A percentile compares a stretch with the other conserved stretches of the same genome.
These are phyloP conservation scores for Serendipita sp. DNA, from an alignment of 1,284 basidiomycete species.

Conservation along the genomic window DNA sequence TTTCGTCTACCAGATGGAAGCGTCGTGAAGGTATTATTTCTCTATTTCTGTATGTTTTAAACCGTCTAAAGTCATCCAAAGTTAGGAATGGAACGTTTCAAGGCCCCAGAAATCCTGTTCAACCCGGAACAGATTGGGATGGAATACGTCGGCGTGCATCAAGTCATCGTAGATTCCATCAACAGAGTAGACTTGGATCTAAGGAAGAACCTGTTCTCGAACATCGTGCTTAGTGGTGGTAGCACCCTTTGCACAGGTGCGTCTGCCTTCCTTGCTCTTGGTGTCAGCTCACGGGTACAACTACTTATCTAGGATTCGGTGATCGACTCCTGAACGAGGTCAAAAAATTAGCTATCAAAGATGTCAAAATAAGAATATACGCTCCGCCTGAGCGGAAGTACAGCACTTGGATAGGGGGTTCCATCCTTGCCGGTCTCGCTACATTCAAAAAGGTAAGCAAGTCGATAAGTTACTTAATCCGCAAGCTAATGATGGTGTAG, in stretches of 20 bases:
- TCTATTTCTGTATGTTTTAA: slow-evolving; percentile 8
- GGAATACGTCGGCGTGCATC: slow-evolving; percentile 94
- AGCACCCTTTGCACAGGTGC: slow-evolving; percentile 86
- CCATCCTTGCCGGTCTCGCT: slow-evolving; percentile 85
- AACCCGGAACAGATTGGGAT: slow-evolving; percentile 94
- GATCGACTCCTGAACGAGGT: slow-evolving; percentile 91
- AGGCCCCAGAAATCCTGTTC: slow-evolving; percentile 95
- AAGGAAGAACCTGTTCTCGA: slow-evolving; percentile 88
- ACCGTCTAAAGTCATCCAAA: slow-evolving; percentile 22
- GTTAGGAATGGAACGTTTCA: slow-evolving; percentile 91
- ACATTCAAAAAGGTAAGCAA: slow-evolving; percentile 89
- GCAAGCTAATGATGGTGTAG: slow-evolving; percentile 26
- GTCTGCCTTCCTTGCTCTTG: slow-evolving; percentile 15
- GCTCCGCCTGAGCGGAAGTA: slow-evolving; percentile 99
- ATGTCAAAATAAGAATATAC: slow-evolving; percentile 98
- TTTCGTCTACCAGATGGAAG: slow-evolving; percentile 95
- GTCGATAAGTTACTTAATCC: no score
- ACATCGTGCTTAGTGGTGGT: slow-evolving; percentile 93
- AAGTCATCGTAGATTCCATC: slow-evolving; percentile 84
- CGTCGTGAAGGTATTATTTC: slow-evolving; percentile 58
- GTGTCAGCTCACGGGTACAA: neutral
- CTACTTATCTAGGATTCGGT: slow-evolving; percentile 60
- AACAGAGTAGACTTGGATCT: slow-evolving; percentile 80
- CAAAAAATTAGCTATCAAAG: slow-evolving; percentile 91
- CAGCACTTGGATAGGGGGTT: slow-evolving; percentile 98